These are phyloP conservation scores for Hysterangium stoloniferum DNA, from an alignment of 768 basidiomycete species.

Conservation along the genomic window DNA sequence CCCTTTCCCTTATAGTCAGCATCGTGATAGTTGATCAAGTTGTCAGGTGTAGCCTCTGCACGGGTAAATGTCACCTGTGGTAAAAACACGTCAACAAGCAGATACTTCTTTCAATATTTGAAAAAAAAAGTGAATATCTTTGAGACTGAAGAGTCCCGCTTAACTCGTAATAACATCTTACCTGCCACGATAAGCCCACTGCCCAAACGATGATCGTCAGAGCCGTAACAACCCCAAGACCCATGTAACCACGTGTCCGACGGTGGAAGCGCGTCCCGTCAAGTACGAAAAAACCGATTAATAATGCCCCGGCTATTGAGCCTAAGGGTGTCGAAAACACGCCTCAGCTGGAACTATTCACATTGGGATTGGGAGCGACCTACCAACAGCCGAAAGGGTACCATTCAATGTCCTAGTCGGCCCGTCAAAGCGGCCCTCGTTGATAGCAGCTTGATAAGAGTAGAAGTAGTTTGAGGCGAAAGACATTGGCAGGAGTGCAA, in stretches of 20 bases:
- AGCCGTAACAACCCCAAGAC: slow-evolving; percentile 26
- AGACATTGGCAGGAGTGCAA: slow-evolving; percentile 35
- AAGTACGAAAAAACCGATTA: slow-evolving; percentile 34
- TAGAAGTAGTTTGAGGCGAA: slow-evolving; percentile 41
- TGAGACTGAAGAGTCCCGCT: too few relatives aligned
- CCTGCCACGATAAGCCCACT: slow-evolving; percentile 33
- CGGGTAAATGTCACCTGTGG: slow-evolving; percentile 25
- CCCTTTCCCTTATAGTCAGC: slow-evolving; percentile 27
- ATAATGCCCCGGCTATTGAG: slow-evolving; percentile 34
- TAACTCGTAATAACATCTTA: slow-evolving; percentile 14
- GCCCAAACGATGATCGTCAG: slow-evolving; percentile 31
- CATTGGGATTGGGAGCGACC: too few relatives aligned
- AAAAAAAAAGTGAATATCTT: too few relatives aligned
- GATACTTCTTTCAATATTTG: too few relatives aligned
- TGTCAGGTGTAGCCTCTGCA: slow-evolving; percentile 12
- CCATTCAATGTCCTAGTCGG: slow-evolving; percentile 36
- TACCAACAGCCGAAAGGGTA: slow-evolving; percentile 30
- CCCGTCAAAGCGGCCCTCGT: slow-evolving; percentile 32
- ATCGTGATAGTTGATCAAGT: slow-evolving; percentile 25
- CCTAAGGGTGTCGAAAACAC: too few relatives aligned
- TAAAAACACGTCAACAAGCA: neutral
- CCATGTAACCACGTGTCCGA: slow-evolving; percentile 32
- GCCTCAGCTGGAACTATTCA: too few relatives aligned
- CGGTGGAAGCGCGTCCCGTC: slow-evolving; percentile 28
- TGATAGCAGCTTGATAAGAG: slow-evolving; percentile 37